phyloP scores from a whole-genome alignment of 306 rosid genomes.

The Ammopiptanthus mongolicus region DNA sequence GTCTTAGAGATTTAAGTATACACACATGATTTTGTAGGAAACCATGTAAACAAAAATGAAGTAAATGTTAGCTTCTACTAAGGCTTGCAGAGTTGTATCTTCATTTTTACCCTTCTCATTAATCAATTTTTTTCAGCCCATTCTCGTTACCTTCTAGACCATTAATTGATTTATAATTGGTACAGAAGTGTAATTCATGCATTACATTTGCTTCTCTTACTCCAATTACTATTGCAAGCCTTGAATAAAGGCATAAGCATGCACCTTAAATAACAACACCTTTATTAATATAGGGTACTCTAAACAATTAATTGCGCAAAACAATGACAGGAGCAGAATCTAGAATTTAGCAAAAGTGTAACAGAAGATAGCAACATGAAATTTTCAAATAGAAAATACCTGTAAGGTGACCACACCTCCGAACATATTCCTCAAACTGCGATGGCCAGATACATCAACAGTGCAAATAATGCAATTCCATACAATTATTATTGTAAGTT shows the following conservation, averaged over 20 bases:
- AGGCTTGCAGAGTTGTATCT: slow-evolving; percentile 32
- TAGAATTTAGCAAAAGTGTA: no score
- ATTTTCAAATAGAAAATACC: slow-evolving; percentile 29
- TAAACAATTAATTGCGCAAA: no score
- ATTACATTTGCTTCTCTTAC: slow-evolving; percentile 47
- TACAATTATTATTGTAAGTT: slow-evolving; percentile 18
- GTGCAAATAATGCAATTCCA: slow-evolving; percentile 36
- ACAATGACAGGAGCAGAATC: no score
- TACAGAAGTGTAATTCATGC: slow-evolving; percentile 1
- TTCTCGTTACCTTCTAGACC: background rate
- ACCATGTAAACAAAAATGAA: background rate
- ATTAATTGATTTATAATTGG: no score
- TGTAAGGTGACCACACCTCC: slow-evolving; percentile 66
- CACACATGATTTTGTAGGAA: slow-evolving; percentile 58
- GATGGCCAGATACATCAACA: slow-evolving; percentile 66
- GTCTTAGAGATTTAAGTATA: slow-evolving; percentile 24
- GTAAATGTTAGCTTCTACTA: slow-evolving; percentile 23
- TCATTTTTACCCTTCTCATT: slow-evolving; percentile 27
- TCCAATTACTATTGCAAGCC: slow-evolving; percentile 79
- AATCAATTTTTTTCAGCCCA: slow-evolving; percentile 10
- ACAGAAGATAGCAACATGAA: background rate
- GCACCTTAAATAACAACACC: no score
- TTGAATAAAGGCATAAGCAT: no score
- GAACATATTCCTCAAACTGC: slow-evolving; percentile 62
- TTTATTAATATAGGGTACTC: no score